Conservation (phyloP, 83 land plant genomes). For the Diphasiastrum complanatum region DNA sequence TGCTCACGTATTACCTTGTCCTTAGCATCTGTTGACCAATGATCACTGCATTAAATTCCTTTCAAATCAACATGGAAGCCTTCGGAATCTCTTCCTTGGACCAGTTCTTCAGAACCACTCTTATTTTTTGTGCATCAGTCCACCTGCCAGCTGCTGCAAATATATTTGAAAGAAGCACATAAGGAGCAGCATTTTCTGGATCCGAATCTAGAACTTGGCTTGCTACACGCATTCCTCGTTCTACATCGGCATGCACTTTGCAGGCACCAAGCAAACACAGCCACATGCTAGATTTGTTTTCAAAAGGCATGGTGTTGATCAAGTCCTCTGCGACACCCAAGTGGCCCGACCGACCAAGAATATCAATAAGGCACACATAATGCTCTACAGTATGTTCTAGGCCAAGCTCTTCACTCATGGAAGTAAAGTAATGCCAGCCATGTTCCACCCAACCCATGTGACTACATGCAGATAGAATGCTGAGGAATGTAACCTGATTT, state of each 20-base stretch:
- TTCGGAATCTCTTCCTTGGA: too few relatives aligned
- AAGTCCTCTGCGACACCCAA: slow-evolving; percentile 5
- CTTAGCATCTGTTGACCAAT: too few relatives aligned
- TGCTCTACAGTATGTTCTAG: neutral
- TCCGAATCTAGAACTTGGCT: neutral
- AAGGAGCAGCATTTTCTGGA: too few relatives aligned
- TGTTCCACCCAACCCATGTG: neutral
- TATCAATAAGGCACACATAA: slow-evolving; percentile 9
- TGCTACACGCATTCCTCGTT: neutral
- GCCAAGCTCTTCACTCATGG: neutral
- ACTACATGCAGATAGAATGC: neutral
- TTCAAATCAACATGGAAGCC: too few relatives aligned
- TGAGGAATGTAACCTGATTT: neutral
- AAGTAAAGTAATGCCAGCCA: slow-evolving; percentile 5
- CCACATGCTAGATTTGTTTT: neutral
- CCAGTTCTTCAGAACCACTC: too few relatives aligned
- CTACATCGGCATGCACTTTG: neutral
- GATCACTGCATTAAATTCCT: too few relatives aligned
- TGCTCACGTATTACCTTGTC: too few relatives aligned
- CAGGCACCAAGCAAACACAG: slow-evolving; percentile 1
- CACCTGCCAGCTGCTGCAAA: neutral
- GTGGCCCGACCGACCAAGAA: slow-evolving; percentile 1
- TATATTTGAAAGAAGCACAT: too few relatives aligned
- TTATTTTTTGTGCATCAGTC: too few relatives aligned
- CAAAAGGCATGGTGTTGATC: slow-evolving; percentile 4